Evolutionary conservation across 225 moss, liverwort and hornwort species (phyloP).

Genomic region (Anthoceros angustus): DNA sequence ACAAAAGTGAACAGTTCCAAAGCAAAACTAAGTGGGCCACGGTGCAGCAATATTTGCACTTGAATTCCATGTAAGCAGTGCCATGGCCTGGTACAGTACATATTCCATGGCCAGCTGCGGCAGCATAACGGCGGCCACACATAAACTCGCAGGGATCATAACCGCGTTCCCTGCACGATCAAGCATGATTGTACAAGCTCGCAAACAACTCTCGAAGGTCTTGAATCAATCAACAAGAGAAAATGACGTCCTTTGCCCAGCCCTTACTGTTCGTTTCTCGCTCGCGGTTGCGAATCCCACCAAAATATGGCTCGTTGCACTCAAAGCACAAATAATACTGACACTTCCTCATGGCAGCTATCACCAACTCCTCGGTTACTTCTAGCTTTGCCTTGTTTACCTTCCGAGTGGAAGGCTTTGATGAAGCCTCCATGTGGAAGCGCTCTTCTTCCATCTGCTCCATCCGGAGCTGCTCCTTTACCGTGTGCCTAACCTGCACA

Average conservation of each 20-base stretch:
- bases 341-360: constrained; percentile 35
- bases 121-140: constrained; percentile 48
- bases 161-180: constrained; percentile 11
- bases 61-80: constrained; percentile 48
- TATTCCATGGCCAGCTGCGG: constrained; percentile 24
- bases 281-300: constrained; percentile 37
- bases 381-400: constrained; percentile 26
- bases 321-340: constrained; percentile 39
- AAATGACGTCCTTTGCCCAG: background rate
- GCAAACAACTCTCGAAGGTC: background rate
- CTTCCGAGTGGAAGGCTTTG: constrained; percentile 21
- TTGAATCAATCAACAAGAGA: too few species aligned
- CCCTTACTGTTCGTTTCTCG: constrained; percentile 25
- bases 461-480: too few species aligned
- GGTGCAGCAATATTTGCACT: too few species aligned
- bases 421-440: too few species aligned
- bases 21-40: constrained; percentile 48
- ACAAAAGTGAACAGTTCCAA: constrained; percentile 48
- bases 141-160: constrained; percentile 29
- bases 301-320: constrained; percentile 41
- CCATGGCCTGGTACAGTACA: constrained; percentile 37
- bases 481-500: too few species aligned
- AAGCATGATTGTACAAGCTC: background rate
- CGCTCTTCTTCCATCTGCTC: too few species aligned
- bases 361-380: constrained; percentile 30